These are phyloP conservation scores for Gigaspora rosea DNA, from an alignment of 192 early-diverging fungal genomes.

Conservation along the genomic window DNA sequence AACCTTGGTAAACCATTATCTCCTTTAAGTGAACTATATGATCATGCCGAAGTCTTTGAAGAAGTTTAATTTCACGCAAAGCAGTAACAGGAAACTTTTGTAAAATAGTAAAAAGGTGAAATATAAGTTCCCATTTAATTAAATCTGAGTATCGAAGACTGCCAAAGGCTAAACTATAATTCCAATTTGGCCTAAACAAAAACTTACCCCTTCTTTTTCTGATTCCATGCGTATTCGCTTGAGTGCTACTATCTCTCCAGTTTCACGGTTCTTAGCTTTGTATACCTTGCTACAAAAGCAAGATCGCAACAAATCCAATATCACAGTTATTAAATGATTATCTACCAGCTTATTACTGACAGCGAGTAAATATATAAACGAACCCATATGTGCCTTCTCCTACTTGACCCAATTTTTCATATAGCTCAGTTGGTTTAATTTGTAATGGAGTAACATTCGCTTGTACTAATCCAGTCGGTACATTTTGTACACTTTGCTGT, in stretches of 20 bases:
- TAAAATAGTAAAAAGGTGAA: background rate
- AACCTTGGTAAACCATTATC: constrained; percentile 70
- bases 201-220: constrained; percentile 72
- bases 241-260: constrained; percentile 73
- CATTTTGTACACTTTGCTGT: background rate
- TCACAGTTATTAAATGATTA: no score
- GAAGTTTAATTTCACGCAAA: constrained; percentile 81
- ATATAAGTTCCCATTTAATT: background rate
- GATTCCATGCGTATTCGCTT: constrained; percentile 81
- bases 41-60: constrained; percentile 66
- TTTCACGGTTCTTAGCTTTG: constrained; percentile 71
- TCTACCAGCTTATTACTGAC: no score
- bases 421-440: constrained; percentile 50
- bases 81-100: constrained; percentile 79
- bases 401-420: constrained; percentile 74
- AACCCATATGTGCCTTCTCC: constrained; percentile 84
- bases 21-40: constrained; percentile 75
- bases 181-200: no score
- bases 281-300: constrained; percentile 68
- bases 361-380: background rate
- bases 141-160: no score
- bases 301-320: no score
- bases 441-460: background rate
- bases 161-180: no score
- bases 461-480: background rate